A percentile compares a stretch with the other conserved stretches of the same genome.
Evolutionary conservation across 2,329 filamentous ascomycete genomes (phyloP).

Genomic region (Pseudocercospora eumusae): DNA sequence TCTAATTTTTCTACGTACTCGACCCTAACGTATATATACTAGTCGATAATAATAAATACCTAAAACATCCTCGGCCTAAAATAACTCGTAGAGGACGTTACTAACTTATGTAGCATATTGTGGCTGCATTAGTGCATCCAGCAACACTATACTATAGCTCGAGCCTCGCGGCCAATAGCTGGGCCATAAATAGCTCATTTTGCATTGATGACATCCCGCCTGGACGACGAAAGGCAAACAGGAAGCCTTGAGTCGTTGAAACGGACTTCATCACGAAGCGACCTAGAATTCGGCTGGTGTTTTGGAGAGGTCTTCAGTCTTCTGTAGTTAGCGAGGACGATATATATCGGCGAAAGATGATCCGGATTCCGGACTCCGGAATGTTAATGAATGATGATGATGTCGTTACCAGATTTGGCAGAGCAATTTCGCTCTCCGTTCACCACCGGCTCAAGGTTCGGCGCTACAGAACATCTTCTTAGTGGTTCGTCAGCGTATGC

Average conservation of each 20-base stretch:
- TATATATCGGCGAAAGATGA: background rate
- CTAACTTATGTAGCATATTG: too few species aligned
- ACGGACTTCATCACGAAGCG: background rate
- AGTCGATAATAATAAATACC: too few species aligned
- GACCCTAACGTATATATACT: too few species aligned
- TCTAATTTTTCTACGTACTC: too few species aligned
- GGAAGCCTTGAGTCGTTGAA: background rate
- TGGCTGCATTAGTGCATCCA: too few species aligned
- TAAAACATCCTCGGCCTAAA: too few species aligned
- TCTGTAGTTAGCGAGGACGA: background rate
- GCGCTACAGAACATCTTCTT: background rate
- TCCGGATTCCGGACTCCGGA: too few species aligned
- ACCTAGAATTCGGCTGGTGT: background rate
- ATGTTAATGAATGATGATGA: too few species aligned
- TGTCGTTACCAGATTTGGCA: conserved; percentile 1
- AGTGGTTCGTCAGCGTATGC: background rate
- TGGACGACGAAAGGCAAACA: background rate
- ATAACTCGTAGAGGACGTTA: too few species aligned
- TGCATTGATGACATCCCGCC: background rate
- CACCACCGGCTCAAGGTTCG: background rate
- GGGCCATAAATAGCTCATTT: background rate
- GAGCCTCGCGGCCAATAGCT: conserved; percentile 1
- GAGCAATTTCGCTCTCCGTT: conserved; percentile 1
- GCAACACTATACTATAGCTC: background rate
- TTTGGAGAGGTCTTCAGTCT: too few species aligned